Evolutionary conservation across 345 rosid genomes (phyloP).

Genomic region (Aurinia saxatilis): DNA sequence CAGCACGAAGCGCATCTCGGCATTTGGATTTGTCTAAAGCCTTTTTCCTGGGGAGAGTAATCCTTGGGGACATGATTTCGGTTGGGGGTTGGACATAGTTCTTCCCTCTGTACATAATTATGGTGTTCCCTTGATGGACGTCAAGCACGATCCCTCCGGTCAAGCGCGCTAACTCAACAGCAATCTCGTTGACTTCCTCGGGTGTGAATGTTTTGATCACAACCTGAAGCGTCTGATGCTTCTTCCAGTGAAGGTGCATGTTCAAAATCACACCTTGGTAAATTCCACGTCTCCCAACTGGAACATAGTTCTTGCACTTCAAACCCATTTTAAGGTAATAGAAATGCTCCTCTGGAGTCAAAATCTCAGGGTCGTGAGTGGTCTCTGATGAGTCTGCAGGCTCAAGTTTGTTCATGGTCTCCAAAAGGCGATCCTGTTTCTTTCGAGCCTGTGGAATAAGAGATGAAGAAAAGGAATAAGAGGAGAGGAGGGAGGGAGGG

Average conservation of each 20-base stretch:
- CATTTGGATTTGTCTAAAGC: conserved; percentile 88
- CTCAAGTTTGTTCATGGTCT: conserved; percentile 69
- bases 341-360: conserved; percentile 93
- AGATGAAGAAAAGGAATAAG: no score
- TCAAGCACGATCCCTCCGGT: conserved; percentile 90
- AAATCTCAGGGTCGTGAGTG: conserved; percentile 87
- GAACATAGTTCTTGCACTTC: conserved; percentile 94
- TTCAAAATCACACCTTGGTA: conserved; percentile 95
- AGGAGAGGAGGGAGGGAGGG: no score
- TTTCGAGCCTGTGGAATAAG: conserved; percentile 50
- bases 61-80: conserved; percentile 89
- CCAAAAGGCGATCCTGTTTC: conserved; percentile 73
- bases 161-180: conserved; percentile 70
- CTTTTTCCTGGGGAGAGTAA: conserved; percentile 83
- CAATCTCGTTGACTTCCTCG: conserved; percentile 86
- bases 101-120: conserved; percentile 94
- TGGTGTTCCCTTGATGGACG: conserved; percentile 67
- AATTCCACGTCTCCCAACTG: conserved; percentile 82
- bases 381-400: conserved; percentile 61
- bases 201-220: conserved; percentile 76
- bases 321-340: conserved; percentile 82
- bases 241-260: conserved; percentile 99
- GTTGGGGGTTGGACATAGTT: conserved; percentile 92
- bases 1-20: conserved; percentile 76
- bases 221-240: conserved; percentile 85